These are phyloP conservation scores for Cryptococcus sp. DNA, from an alignment of 1,284 basidiomycete species.

Conservation along the genomic window DNA sequence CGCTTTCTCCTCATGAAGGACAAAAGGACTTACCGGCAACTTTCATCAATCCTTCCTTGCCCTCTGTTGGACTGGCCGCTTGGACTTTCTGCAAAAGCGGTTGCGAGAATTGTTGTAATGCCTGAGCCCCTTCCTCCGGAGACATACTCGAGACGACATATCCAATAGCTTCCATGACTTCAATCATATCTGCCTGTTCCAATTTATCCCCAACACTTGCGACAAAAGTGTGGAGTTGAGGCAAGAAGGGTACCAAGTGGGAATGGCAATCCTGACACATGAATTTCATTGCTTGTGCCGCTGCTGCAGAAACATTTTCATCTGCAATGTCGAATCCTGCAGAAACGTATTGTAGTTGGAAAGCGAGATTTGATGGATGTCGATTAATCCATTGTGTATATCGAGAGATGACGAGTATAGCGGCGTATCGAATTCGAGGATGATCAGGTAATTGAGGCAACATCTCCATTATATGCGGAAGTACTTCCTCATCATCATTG, in stretches of 20 bases:
- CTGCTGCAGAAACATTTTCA: constrained; percentile 87
- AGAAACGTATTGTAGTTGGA: constrained; percentile 86
- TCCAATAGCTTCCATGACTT: constrained; percentile 92
- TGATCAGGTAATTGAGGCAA: constrained; percentile 86
- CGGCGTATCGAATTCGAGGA: constrained; percentile 90
- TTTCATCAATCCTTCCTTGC: constrained; percentile 60
- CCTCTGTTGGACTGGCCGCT: constrained; percentile 48
- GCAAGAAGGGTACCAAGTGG: constrained; percentile 87
- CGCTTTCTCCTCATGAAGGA: not conserved
- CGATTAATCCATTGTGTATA: constrained; percentile 96
- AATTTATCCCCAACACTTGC: constrained; percentile 70
- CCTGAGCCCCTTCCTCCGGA: constrained; percentile 70
- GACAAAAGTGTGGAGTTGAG: constrained; percentile 86
- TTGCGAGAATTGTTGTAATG: constrained; percentile 74
- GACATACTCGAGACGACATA: constrained; percentile 92
- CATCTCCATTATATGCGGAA: constrained; percentile 93
- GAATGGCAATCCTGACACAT: constrained; percentile 95
- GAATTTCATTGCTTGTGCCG: constrained; percentile 93
- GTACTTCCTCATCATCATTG: constrained; percentile 71
- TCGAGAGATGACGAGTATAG: constrained; percentile 87
- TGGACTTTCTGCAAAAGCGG: constrained; percentile 53
- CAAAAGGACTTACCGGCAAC: constrained; percentile 57
- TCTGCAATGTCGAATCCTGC: constrained; percentile 75
- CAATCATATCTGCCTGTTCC: constrained; percentile 77
- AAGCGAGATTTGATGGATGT: constrained; percentile 82